These are phyloP conservation scores for Sphagnum contortum DNA, from an alignment of 225 moss, liverwort and hornwort species.

Conservation along the genomic window DNA sequence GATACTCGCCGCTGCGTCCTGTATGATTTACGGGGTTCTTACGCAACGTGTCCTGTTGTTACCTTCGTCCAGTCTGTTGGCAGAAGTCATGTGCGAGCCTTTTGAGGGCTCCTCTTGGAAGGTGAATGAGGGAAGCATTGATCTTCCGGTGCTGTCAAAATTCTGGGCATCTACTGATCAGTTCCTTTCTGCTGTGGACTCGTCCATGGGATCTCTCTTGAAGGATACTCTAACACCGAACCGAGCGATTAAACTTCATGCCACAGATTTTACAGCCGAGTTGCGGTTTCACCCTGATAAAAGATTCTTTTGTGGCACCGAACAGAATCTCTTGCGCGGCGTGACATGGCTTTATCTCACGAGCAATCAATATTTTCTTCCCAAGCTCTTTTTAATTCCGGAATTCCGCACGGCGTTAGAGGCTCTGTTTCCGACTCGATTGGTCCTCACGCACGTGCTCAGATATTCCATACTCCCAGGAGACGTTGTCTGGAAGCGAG, in stretches of 20 bases:
- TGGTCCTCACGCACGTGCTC: constrained; percentile 52
- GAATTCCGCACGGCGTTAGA: constrained; percentile 56
- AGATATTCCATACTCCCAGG: constrained; percentile 53
- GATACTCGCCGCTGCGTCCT: constrained; percentile 24
- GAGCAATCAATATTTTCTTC: constrained; percentile 65
- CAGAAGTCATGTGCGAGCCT: constrained; percentile 31
- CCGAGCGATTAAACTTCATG: constrained; percentile 5
- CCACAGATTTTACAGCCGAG: background rate
- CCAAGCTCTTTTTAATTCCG: constrained; percentile 64
- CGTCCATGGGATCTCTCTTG: no score
- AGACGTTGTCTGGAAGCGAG: constrained; percentile 55
- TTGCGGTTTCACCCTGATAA: background rate
- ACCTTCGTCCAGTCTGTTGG: constrained; percentile 11
- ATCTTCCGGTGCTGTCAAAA: no score
- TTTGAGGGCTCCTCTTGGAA: constrained; percentile 47
- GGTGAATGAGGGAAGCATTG: constrained; percentile 6
- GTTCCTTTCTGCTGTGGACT: constrained; percentile 10
- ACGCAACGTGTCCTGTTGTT: constrained; percentile 39
- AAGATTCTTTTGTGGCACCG: constrained; percentile 66
- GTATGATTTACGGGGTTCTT: constrained; percentile 25
- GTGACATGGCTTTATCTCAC: constrained; percentile 68
- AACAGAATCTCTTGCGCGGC: constrained; percentile 39
- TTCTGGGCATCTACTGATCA: no score
- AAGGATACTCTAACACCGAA: no score
- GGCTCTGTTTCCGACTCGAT: constrained; percentile 58